phyloP scores from a whole-genome alignment of 257 asterid genomes.

The Verbascum thapsus region DNA sequence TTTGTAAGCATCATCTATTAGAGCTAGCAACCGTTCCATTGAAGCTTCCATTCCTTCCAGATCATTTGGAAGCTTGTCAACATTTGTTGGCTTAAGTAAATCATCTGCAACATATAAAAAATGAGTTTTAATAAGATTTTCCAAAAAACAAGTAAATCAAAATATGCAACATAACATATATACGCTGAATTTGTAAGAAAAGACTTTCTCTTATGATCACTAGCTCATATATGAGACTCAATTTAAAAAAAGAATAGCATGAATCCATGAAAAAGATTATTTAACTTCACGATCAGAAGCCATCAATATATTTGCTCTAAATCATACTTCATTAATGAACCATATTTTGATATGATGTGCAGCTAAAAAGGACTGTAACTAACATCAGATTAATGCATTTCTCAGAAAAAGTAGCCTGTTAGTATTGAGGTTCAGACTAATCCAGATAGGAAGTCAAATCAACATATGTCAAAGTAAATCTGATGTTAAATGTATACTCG shows the following conservation, averaged over 20 bases:
- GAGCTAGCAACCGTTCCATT: constrained; percentile 82
- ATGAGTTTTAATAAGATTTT: constrained; percentile 21
- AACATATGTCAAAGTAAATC: too few species aligned
- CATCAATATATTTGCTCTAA: constrained; percentile 1
- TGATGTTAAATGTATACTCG: neutral
- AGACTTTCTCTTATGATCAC: neutral
- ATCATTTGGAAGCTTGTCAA: constrained; percentile 89
- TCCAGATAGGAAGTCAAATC: too few species aligned
- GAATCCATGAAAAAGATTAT: neutral
- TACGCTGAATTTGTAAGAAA: neutral
- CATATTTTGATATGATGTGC: neutral
- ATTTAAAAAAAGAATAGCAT: neutral
- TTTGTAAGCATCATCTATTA: constrained; percentile 78
- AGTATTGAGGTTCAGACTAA: too few species aligned
- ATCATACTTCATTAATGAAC: neutral
- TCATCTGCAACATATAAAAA: constrained; percentile 58
- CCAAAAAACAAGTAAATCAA: neutral
- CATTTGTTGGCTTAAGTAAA: constrained; percentile 73
- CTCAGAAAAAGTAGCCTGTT: neutral
- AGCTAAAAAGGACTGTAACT: neutral
- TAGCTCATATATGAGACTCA: neutral
- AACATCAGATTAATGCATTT: neutral
- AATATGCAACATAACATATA: constrained; percentile 6
- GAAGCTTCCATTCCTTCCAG: constrained; percentile 96
- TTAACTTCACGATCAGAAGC: constrained; percentile 11